Evolutionary conservation across 1,139 yeast genomes (phyloP), one percentile per base, ranked within the genome.

Genomic region (Casaregolazyma lundiana): DNA sequence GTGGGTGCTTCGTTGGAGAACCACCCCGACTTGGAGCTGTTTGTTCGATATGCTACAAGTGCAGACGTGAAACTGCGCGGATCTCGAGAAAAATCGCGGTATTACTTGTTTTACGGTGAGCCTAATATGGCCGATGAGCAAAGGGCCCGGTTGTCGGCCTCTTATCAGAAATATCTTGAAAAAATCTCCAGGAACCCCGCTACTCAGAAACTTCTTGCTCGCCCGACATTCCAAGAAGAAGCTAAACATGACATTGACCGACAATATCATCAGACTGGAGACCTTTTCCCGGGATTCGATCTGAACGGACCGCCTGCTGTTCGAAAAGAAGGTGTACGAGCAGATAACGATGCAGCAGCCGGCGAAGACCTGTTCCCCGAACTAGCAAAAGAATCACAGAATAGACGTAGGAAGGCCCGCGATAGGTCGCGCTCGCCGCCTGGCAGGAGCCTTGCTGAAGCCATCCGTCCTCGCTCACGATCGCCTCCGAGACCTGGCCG

Each of bases 91-190:
- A 75, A 74, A 49, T 81, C 89, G 21, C 65, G 87, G 37, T 84
- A 83, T 61, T 84, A 84, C 63, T 68, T 83, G 50, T 61, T 82
- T 16, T 82, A 84, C 57, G 94, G 94, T 2, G 92, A 83, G 57
- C 94, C 94, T 0, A 79, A 78, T 42, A 68, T 80, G 47, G 68
- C 65, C 7, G 36, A 26, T 9, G 45, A 34, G 35, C 36, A 37
- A 41, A 39, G 24, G 35, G 34, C 38, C 19, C 37, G 48, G 21
- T 24, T 37, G 7, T 42, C 45, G 7, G 36, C 36, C 4, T 24
- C 41, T 44, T 72, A 70, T 11, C 64, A 62, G 38, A 42, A 47
- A 11, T 50, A 38, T 26, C 49, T 43, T 4, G 40, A 36, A 6
- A 35, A 36, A 19, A 42, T 42, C 35, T 43, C 46, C 6, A 32